Evolutionary conservation across 169 alveolate species (phyloP).

Genomic region (Perkinsus olseni): DNA sequence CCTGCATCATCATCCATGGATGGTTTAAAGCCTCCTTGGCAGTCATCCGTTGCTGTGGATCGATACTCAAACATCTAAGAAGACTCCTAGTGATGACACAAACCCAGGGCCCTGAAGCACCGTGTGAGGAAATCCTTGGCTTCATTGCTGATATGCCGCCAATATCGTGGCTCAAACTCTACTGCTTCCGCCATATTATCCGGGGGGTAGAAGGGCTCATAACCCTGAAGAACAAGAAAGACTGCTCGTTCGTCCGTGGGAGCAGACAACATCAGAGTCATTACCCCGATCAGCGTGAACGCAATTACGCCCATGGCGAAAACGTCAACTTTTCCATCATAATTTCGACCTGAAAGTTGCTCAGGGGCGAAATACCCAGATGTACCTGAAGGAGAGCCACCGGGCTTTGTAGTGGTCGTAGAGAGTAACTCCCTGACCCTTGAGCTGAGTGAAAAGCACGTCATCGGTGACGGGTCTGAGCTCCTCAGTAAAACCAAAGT

Average conservation of each 20-base stretch:
- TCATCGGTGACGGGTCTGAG: neutral
- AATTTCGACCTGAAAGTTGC: neutral
- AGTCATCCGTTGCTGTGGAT: neutral
- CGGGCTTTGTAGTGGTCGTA: neutral
- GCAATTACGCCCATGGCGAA: neutral
- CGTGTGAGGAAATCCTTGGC: neutral
- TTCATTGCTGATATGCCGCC: neutral
- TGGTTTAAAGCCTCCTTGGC: neutral
- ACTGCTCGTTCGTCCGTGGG: too few relatives aligned
- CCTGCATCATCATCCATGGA: neutral
- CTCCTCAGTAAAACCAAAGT: neutral
- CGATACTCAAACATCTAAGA: neutral
- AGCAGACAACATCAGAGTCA: neutral
- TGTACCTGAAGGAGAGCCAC: neutral
- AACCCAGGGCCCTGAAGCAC: neutral
- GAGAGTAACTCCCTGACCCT: neutral
- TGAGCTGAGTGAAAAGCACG: neutral
- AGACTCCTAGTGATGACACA: neutral
- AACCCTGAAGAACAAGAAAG: too few relatives aligned
- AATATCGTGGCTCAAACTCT: neutral
- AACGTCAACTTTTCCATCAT: neutral
- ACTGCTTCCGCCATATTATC: neutral
- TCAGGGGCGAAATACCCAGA: neutral
- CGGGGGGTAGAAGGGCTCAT: neutral
- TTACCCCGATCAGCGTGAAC: neutral